These are phyloP conservation scores for Kurtzmaniella natalensis DNA, from an alignment of 1,139 yeast species.

Conservation along the genomic window DNA sequence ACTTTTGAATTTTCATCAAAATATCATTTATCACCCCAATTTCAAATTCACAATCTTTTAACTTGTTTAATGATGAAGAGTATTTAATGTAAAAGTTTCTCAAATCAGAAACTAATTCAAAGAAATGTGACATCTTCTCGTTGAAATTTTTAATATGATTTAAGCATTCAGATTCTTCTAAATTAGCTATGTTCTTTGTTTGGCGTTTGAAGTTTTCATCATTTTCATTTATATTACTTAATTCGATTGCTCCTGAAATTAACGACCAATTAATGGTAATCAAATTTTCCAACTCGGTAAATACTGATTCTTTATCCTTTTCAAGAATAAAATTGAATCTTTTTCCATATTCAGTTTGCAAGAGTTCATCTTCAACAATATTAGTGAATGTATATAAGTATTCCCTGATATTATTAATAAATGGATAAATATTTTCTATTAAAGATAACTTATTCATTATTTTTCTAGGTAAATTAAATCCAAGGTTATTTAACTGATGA, in stretches of 20 bases:
- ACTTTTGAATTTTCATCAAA: slow-evolving; percentile 34
- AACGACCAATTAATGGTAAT: slow-evolving; percentile 51
- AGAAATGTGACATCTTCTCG: slow-evolving; percentile 18
- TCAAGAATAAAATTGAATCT: slow-evolving; percentile 41
- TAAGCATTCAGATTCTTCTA: slow-evolving; percentile 38
- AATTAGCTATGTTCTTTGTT: slow-evolving; percentile 14
- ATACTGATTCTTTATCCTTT: slow-evolving; percentile 31
- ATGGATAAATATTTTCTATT: slow-evolving; percentile 50
- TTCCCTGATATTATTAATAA: slow-evolving; percentile 54
- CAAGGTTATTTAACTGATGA: slow-evolving; percentile 46
- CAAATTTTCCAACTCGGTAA: slow-evolving; percentile 20
- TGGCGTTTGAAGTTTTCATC: slow-evolving; percentile 3
- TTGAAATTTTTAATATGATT: slow-evolving; percentile 39
- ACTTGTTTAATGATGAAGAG: slow-evolving; percentile 14
- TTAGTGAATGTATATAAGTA: slow-evolving; percentile 26
- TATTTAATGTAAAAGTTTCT: slow-evolving; percentile 2
- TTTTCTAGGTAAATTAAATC: slow-evolving; percentile 53
- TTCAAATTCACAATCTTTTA: slow-evolving; percentile 28
- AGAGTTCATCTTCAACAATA: slow-evolving; percentile 17
- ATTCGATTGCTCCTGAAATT: slow-evolving; percentile 48
- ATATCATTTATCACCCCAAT: slow-evolving; percentile 11
- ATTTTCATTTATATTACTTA: slow-evolving; percentile 15
- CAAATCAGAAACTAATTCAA: not conserved
- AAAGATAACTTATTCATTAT: slow-evolving; percentile 34
- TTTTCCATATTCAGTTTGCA: slow-evolving; percentile 21